Conservation (phyloP, 495 filamentous ascomycete species). For the Penicillium turbatum region DNA sequence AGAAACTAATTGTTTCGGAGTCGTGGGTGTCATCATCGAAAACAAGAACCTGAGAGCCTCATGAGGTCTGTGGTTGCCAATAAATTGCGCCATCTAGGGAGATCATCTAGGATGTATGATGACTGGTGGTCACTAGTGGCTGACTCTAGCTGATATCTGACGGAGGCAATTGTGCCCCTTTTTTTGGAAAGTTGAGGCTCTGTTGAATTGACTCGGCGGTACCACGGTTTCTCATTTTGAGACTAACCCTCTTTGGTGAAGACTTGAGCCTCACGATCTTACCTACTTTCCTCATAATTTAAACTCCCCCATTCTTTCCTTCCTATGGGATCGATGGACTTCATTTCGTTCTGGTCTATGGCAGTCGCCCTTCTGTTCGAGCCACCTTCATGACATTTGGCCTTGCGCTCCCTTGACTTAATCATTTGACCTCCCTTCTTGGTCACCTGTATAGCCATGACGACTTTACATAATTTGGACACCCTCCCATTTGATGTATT, state of each 20-base stretch:
- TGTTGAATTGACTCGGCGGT: background rate
- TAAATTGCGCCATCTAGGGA: background rate
- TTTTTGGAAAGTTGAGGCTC: background rate
- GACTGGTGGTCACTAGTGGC: background rate
- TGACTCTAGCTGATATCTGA: background rate
- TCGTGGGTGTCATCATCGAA: background rate
- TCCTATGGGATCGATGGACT: background rate
- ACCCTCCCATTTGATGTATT: conserved; percentile 62
- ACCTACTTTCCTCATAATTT: background rate
- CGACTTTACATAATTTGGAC: conserved; percentile 26
- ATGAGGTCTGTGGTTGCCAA: background rate
- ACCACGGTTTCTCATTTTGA: background rate
- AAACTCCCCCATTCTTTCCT: background rate
- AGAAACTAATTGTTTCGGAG: conserved; percentile 1
- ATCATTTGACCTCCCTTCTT: background rate
- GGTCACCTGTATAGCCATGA: conserved; percentile 15
- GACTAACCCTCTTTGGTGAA: background rate
- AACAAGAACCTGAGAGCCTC: background rate
- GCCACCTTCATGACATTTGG: background rate
- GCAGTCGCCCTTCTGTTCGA: background rate
- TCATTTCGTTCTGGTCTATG: background rate
- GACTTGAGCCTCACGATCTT: background rate
- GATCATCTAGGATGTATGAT: background rate
- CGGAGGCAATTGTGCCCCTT: background rate
- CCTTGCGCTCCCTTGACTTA: background rate